Base-by-base conservation (phyloP, 2,329 filamentous ascomycete species). In the Catunica adiposa region DNA sequence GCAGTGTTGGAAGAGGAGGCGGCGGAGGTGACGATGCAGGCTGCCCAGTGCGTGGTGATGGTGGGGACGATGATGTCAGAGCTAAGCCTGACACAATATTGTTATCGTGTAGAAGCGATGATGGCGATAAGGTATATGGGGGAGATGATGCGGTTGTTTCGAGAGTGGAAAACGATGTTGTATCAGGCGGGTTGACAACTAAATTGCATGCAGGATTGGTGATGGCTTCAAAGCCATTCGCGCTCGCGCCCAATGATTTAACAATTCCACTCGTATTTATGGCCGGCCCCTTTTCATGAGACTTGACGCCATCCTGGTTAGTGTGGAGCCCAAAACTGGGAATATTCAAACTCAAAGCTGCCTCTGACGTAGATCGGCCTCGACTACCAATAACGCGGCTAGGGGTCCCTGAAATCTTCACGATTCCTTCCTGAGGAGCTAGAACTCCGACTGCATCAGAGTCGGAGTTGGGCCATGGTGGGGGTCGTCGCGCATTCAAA, bases 361-460 rank as follows among this genome's bases (percentile, higher is more conserved):
- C 23, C 46, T 57, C 51, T 57, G 56, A 57, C 56, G 51, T 57
- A 22, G 56, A 57, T 57, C 56, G 44, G 25, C 56, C 29, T 23
- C 44, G 44, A 26, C 37, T 44, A 22, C 20, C 15, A 17, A 17
- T 9, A 9, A 48, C 9, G 6, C n/a, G 44, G 15, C 23, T 29
- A 22, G 25, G 38, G 37, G 47, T 20, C 54, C 48, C 47, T 56
- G 47, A 40, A 56, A 56, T 37, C 25, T 51, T 48, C 20, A 48
- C 17, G 44, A 20, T 20, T 51, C 17, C 3, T 51, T 37, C 17
- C 9, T 8, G 54, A 37, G 40, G 40, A 34, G 5, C 29, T 34
- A 11, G 29, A 34, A 34, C 29, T 34, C 11, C 8, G n/a, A 29
- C 20, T 53, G 40, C 15, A 17, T n/a, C 23, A 48, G 44, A 47